Conservation (phyloP, 2,329 filamentous ascomycete species). For the Claviceps spartinae region DNA sequence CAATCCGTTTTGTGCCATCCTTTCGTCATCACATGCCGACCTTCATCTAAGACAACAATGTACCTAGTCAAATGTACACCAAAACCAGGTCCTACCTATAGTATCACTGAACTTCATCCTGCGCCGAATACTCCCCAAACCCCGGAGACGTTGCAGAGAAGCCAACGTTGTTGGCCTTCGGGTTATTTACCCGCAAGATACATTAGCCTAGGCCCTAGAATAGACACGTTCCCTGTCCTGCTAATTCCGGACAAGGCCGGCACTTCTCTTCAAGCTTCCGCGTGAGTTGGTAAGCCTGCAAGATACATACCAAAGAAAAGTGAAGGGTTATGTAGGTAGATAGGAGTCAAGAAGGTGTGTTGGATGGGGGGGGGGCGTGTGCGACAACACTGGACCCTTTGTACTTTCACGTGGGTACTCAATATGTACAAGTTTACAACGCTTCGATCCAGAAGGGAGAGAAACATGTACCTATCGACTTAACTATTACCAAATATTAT, state of each 20-base stretch:
- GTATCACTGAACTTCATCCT: background rate
- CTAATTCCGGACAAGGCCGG: too few species aligned
- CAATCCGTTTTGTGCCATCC: background rate
- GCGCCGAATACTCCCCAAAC: too few species aligned
- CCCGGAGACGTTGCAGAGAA: too few species aligned
- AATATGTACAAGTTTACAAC: background rate
- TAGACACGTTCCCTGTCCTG: background rate
- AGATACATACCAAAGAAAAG: background rate
- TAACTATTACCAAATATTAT: too few species aligned
- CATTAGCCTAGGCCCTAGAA: background rate
- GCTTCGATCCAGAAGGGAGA: background rate
- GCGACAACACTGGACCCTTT: background rate
- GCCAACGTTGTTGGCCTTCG: background rate
- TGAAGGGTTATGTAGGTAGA: background rate
- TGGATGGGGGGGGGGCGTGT: background rate
- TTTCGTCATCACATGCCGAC: slow-evolving; percentile 2
- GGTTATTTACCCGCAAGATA: background rate
- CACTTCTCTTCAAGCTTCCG: too few species aligned
- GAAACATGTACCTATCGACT: too few species aligned
- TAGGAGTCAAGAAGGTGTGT: too few species aligned
- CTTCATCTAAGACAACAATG: background rate
- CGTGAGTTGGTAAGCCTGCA: too few species aligned
- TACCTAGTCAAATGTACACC: background rate
- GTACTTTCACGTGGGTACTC: background rate
- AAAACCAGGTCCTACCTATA: background rate